Conservation (phyloP, 129 eudicot species). For the Ambrosia artemisiifolia region DNA sequence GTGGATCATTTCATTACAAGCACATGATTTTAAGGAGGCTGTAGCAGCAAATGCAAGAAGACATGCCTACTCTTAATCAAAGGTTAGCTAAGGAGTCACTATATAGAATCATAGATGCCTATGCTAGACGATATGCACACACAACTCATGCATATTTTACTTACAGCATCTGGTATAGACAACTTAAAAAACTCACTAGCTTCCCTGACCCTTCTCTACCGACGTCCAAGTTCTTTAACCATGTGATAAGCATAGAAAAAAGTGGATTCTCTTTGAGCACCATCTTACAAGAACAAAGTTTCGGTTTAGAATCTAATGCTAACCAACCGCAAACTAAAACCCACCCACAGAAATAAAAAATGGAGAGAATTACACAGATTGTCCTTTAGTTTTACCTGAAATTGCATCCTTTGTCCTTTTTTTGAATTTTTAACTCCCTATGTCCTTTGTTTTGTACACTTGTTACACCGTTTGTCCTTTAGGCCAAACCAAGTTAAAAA, state of each 20-base stretch:
- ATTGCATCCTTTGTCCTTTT: too few relatives aligned
- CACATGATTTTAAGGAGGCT: conserved; percentile 15
- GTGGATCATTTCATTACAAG: conserved; percentile 16
- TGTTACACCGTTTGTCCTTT: too few relatives aligned
- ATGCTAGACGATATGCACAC: background rate
- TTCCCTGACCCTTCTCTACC: conserved; percentile 24
- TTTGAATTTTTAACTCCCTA: too few relatives aligned
- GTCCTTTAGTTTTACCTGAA: too few relatives aligned
- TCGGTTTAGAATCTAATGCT: conserved; percentile 32
- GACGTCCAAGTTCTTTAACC: conserved; percentile 24
- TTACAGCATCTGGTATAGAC: conserved; percentile 16
- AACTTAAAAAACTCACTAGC: conserved; percentile 25
- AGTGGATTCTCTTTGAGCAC: conserved; percentile 36
- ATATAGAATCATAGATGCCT: background rate
- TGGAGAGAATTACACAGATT: too few relatives aligned
- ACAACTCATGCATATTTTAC: background rate
- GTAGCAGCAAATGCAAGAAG: conserved; percentile 17
- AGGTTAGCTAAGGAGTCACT: conserved; percentile 17
- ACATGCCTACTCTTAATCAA: conserved; percentile 25
- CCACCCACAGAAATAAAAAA: conserved; percentile 26
- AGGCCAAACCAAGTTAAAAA: too few relatives aligned
- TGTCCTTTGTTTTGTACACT: too few relatives aligned
- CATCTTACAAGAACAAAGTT: conserved; percentile 26
- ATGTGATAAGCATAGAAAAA: conserved; percentile 38
- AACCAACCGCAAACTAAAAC: conserved; percentile 36